A percentile compares a stretch with the other conserved stretches of the same genome.
Conservation (phyloP, 495 filamentous ascomycete genomes). For the Evansstolkia leycettana region DNA sequence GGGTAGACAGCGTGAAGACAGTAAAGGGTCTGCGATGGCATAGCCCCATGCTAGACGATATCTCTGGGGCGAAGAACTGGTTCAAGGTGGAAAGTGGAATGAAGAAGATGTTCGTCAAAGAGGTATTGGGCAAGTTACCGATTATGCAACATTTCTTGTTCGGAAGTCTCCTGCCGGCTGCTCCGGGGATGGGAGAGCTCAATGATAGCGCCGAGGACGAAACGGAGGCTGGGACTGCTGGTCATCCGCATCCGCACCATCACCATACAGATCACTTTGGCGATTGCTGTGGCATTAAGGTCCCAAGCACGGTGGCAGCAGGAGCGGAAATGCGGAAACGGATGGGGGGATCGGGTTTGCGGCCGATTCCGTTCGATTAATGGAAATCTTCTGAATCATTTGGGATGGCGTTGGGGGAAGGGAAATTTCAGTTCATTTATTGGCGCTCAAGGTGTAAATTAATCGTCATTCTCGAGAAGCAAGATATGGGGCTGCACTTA, state of each 20-base stretch:
- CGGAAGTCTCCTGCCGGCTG: conserved; percentile 68
- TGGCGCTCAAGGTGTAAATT: no score
- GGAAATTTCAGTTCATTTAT: no score
- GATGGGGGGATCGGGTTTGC: conserved; percentile 47
- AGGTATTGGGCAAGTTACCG: conserved; percentile 86
- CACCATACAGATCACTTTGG: conserved; percentile 57
- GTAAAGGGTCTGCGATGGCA: conserved; percentile 95
- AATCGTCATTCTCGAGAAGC: no score
- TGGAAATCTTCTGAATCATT: background rate
- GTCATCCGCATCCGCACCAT: conserved; percentile 41
- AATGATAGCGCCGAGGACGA: conserved; percentile 37
- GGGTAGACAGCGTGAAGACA: conserved; percentile 92
- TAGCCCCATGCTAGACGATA: conserved; percentile 96
- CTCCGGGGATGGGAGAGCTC: conserved; percentile 59
- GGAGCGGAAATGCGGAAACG: conserved; percentile 75
- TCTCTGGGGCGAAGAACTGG: conserved; percentile 86
- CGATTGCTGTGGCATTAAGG: conserved; percentile 97
- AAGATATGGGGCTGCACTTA: no score
- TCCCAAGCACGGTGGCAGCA: conserved; percentile 85
- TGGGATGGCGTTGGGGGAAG: no score
- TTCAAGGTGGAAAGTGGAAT: conserved; percentile 87
- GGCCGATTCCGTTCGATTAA: conserved; percentile 88
- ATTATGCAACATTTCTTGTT: conserved; percentile 99
- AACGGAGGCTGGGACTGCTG: conserved; percentile 44
- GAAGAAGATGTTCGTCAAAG: conserved; percentile 88